Evolutionary conservation across 2,329 filamentous ascomycete species (phyloP), one percentile per base, ranked within the genome.

Genomic region (Cordyceps sp.): DNA sequence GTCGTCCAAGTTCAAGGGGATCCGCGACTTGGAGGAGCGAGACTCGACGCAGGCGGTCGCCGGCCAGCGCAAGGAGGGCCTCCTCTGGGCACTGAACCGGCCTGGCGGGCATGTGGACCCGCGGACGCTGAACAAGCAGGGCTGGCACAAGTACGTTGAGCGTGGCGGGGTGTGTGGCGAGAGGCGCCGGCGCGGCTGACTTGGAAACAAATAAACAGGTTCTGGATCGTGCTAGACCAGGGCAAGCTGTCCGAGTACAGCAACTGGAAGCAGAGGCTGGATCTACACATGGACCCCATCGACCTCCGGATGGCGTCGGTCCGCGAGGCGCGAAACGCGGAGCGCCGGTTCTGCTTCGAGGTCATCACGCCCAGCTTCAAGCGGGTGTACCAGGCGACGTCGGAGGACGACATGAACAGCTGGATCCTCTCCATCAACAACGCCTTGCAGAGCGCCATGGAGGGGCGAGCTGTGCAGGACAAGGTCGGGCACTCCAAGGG

Each of bases 401-500:
- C 88, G 0, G 90, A 96, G 55, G 90, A 98, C 25, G 90, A 98
- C 46, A 93, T 98, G 83, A 85, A 78, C 49, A 88, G 75, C 43
- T 98, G 90, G 90, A 98, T 98, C 44, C 67, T 72, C 16, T 79
- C 90, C 15, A 92, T 98, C 59, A 98, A 98, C 55, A 98, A 96
- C 48, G 92, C 90, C 9, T 61, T 96, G 25, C 90, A 98, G 50
- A 93, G 84, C 49, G 92, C 90, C 13, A 84, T 98, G 31, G 92
- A 98, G 56, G 78, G 82, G 27, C 74, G 77, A 39, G 71, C 73
- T 20, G 66, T 62, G 40, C 68, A 57, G 40, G 69, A 68, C 32
- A 64, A 62, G 40, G 63, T 62, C n/a, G 47, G 54, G 3, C 45
- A 47, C 10, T 53, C 58, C 14, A 48, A 45, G 26, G 33, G 35